Evolutionary conservation across 208 protist species (phyloP).

Genomic region (Trypanosoma grayi): DNA sequence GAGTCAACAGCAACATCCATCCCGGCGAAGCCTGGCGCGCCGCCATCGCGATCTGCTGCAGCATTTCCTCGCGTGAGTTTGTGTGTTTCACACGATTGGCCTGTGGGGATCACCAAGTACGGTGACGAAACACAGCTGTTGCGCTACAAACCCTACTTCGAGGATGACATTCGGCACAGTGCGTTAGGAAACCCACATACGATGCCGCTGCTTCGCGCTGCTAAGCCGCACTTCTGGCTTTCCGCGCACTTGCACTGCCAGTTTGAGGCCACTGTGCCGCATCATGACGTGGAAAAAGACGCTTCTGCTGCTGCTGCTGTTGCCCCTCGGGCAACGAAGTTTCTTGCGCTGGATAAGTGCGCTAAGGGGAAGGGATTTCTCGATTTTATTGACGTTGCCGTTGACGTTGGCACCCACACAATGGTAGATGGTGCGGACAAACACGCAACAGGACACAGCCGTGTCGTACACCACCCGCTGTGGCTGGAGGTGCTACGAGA

Average conservation of each 20-base stretch:
- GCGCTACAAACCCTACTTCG: conserved; percentile 85
- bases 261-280: conserved; percentile 73
- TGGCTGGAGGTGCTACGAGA: conserved; percentile 62
- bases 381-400: conserved; percentile 68
- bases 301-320: conserved; percentile 3
- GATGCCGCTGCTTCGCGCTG: conserved; percentile 51
- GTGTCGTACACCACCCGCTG: conserved; percentile 56
- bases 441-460: neutral
- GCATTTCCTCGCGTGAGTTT: conserved; percentile 52
- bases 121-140: conserved; percentile 76
- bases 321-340: conserved; percentile 34
- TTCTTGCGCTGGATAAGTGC: conserved; percentile 91
- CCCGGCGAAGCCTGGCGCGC: neutral
- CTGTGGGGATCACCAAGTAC: conserved; percentile 81
- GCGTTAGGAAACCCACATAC: conserved; percentile 86
- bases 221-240: conserved; percentile 76
- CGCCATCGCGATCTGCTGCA: conserved; percentile 4
- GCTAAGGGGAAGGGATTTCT: conserved; percentile 71
- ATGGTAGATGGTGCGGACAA: neutral
- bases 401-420: neutral
- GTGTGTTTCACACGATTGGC: conserved; percentile 92
- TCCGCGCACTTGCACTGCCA: conserved; percentile 87
- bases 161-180: conserved; percentile 71
- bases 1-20: neutral
- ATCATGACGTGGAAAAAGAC: conserved; percentile 18